These are phyloP conservation scores for Penicillium sp. DNA, from an alignment of 2,329 filamentous ascomycete genomes.

Conservation along the genomic window DNA sequence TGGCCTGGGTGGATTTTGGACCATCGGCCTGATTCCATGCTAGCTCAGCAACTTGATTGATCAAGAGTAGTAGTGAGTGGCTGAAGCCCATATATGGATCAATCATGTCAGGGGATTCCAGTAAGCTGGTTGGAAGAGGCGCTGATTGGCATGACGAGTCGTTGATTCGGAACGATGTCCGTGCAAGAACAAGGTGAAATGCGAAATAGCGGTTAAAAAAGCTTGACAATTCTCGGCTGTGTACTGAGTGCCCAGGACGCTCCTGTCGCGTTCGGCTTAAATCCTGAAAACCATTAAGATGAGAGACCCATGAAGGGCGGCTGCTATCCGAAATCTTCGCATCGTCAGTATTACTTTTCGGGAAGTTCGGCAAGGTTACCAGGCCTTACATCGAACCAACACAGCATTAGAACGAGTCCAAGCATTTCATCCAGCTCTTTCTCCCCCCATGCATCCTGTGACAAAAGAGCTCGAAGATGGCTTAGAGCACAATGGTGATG, in stretches of 20 bases:
- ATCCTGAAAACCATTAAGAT: conserved; percentile 30
- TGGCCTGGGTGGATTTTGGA: neutral
- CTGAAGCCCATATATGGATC: conserved; percentile 33
- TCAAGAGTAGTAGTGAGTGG: conserved; percentile 27
- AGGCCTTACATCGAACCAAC: conserved; percentile 27
- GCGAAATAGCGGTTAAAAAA: conserved; percentile 34
- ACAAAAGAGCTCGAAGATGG: conserved; percentile 12
- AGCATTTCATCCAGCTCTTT: conserved; percentile 32
- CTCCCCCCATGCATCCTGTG: conserved; percentile 9
- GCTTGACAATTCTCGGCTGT: conserved; percentile 22
- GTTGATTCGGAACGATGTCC: conserved; percentile 27
- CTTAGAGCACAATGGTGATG: conserved; percentile 21
- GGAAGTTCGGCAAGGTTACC: neutral
- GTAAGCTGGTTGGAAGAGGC: neutral
- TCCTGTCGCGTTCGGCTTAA: conserved; percentile 19
- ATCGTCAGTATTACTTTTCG: neutral
- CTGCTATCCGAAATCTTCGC: conserved; percentile 33
- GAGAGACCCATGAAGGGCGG: conserved; percentile 31
- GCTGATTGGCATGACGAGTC: neutral
- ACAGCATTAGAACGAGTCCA: conserved; percentile 32
- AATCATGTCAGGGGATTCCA: conserved; percentile 25
- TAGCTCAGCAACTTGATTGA: conserved; percentile 28
- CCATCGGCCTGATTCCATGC: conserved; percentile 12
- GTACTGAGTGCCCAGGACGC: conserved; percentile 16
- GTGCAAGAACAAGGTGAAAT: conserved; percentile 34